Percentiles rank a stretch among this genome's conserved stretches.
phyloP scores from a whole-genome alignment of 345 rosid species.

The Gossypium herbaceum region DNA sequence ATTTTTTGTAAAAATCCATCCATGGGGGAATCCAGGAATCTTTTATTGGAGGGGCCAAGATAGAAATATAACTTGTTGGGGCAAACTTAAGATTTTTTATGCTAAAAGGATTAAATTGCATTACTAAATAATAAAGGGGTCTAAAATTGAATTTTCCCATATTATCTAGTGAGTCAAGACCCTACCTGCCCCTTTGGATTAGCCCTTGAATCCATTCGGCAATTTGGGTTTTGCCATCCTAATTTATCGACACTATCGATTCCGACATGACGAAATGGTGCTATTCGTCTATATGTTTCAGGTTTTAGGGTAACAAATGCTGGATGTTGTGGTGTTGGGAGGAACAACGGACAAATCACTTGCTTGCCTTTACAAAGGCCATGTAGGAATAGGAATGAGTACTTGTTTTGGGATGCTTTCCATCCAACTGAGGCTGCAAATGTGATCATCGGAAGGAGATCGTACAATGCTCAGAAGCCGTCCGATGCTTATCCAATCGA shows the following conservation, averaged over 20 bases:
- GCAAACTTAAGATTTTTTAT: too few relatives aligned
- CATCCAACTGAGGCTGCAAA: constrained; percentile 70
- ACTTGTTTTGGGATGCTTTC: constrained; percentile 75
- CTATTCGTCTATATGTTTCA: constrained; percentile 16
- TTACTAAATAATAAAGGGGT: too few relatives aligned
- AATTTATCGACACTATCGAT: neutral
- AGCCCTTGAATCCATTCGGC: too few relatives aligned
- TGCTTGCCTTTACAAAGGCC: constrained; percentile 62
- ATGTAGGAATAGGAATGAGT: constrained; percentile 46
- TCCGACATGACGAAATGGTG: neutral
- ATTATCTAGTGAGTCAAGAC: too few relatives aligned
- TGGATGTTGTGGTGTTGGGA: constrained; percentile 79
- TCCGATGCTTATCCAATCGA: constrained; percentile 60
- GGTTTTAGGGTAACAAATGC: constrained; percentile 52
- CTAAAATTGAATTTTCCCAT: too few relatives aligned
- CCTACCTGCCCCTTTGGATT: too few relatives aligned
- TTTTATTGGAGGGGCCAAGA: too few relatives aligned
- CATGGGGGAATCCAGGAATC: too few relatives aligned
- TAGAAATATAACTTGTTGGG: too few relatives aligned
- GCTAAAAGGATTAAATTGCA: too few relatives aligned
- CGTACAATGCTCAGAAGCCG: constrained; percentile 46
- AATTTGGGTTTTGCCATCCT: too few relatives aligned
- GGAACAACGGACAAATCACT: constrained; percentile 73
- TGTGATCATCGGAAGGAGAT: constrained; percentile 43
- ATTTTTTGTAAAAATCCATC: too few relatives aligned